Evolutionary conservation across 2,329 filamentous ascomycete genomes (phyloP), one percentile per base, ranked within the genome.

Genomic region (Colletotrichum lupini): DNA sequence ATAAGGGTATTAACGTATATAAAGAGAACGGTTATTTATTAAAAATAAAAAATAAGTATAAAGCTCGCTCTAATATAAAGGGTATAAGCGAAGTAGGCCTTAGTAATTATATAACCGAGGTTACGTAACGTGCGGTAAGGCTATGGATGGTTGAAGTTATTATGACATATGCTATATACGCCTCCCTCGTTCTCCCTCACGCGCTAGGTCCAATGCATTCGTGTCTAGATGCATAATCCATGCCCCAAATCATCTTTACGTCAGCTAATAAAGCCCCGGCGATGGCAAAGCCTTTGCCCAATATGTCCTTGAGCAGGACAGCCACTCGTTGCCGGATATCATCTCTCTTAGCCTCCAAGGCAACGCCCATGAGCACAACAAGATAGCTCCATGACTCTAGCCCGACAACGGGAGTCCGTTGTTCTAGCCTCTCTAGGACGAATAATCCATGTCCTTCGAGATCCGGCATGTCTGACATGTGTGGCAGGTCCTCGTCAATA

Each of bases 361-460:
- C 70, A 22, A 65, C 35, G 28, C 60, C 60, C 60, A 57, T 22
- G 14, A 73, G 26, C 16, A 70, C 30, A 14, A 57, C 12, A 11
- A 69, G 32, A 26, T 70, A 65, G n/a, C 55, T 56, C 42, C 55
- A 73, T 5, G 67, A 32, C 32, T 73, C 70, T 46, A 73, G 26
- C 3, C 67, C 66, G 2, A 66, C 32, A 14, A 30, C 19, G 5
- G 67, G 60, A 6, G 56, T n/a, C n/a, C 70, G 60, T 14, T 61
- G 70, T 22, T 69, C 67, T n/a, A 73, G 24, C 9, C 60, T 60
- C 56, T 70, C 70, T 6, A 69, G 55, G 16, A 61, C 35, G 24
- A 70, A 32, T 4, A 57, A 14, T 6, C 32, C 60, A 28, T 65
- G 49, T 6, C 60, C 56, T 28, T 73, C 70, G 9, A 65, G 46